Base-by-base conservation (phyloP, 768 basidiomycete genomes). In the Dendrothele bispora region DNA sequence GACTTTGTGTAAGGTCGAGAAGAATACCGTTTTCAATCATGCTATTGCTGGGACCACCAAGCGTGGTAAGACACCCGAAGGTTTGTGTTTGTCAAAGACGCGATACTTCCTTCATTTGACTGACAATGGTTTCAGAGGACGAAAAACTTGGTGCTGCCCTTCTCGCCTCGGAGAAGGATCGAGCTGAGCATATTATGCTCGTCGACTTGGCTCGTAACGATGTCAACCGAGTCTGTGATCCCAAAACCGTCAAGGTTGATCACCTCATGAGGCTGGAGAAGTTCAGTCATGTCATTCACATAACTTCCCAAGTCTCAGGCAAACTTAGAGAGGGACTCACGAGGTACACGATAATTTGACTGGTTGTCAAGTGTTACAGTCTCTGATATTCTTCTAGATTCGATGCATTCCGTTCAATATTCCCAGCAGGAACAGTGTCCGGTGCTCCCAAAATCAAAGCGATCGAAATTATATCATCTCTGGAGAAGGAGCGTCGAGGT, bases 391-490 rank as follows among this genome's bases (percentile, higher is more conserved):
- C 32, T 12, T 26, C 10, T 55, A 95, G 95, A 55, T 99, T 98
- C 61, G 95, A 98, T 63, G 97, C 97, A 0, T 98, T 99, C 80
- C 83, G 95, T 8, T 98, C 95, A 20, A 98, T 99, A 54, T 98
- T 99, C 74, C 97, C 97, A 2, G 95, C 95, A 15, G 97, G 97
- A 1, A 99, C 97, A 2, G 97, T 99, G 21, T 98, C 95, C 1
- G 97, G 97, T 20, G 97, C 97, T 26, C 97, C 97, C 2, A 99
- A 99, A 70, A 95, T 99, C 67, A 97, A 95, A 64, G 97, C 97
- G 1, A 91, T 99, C 53, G 92, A 99, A 65, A 84, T 99, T 34
- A 72, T 99, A 24, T 85, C 85, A 5, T 83, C 82, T 17, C 69
- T 98, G 40, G 97, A 98, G 63, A 78, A 85, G 58, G 91, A 98